phyloP scores from a whole-genome alignment of 805 yeast species.

The Zygoascus tannicola region DNA sequence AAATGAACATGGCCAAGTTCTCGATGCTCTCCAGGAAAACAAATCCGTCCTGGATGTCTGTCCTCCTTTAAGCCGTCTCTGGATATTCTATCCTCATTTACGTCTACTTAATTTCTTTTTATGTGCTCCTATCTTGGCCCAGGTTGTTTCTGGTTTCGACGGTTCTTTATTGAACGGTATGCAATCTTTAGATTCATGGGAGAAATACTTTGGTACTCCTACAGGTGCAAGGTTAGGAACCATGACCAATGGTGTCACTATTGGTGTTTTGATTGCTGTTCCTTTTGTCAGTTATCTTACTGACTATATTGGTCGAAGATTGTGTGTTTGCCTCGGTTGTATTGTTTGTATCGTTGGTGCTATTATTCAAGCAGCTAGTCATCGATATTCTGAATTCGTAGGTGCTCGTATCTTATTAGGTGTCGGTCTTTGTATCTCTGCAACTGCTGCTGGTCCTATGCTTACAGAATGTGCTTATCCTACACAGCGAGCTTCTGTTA shows the following conservation, averaged over 20 bases:
- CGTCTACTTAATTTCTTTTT: conserved; percentile 5
- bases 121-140: conserved; percentile 1
- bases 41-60: conserved; percentile 7
- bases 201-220: conserved; percentile 5
- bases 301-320: conserved; percentile 53
- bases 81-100: conserved; percentile 8
- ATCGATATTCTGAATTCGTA: conserved; percentile 50
- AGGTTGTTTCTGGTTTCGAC: conserved; percentile 7
- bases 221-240: conserved; percentile 5
- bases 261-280: conserved; percentile 41
- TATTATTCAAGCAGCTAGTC: conserved; percentile 55
- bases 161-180: conserved; percentile 7
- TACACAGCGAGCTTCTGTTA: conserved; percentile 33
- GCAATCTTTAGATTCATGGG: conserved; percentile 18
- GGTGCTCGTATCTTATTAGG: conserved; percentile 42
- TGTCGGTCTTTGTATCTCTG: conserved; percentile 35
- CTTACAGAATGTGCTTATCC: conserved; percentile 46
- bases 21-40: conserved; percentile 7
- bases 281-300: conserved; percentile 34
- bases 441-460: conserved; percentile 39
- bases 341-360: conserved; percentile 55
- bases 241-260: conserved; percentile 8
- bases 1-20: no score
- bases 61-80: conserved; percentile 1
- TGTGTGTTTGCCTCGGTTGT: conserved; percentile 45